Evolutionary conservation across 345 rosid species (phyloP), one percentile per base, ranked within the genome.

Genomic region (Populus alba): DNA sequence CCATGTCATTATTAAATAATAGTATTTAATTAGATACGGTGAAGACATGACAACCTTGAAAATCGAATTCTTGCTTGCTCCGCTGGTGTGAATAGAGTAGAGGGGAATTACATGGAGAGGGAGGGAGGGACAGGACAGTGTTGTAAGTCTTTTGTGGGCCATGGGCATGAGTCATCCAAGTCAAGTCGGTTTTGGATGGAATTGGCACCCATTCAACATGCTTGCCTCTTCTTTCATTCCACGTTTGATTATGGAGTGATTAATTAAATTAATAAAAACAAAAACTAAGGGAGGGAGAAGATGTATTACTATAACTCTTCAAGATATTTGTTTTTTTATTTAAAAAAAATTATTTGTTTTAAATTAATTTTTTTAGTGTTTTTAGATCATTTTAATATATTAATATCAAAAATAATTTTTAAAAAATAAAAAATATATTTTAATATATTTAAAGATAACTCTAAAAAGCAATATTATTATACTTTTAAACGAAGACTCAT

Each of bases 391-490:
- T 37, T 37, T 37, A 1, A 37, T 37, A 7, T 37, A 7, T 7
- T 37, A 7, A 37, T 6, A 1, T 37, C 0, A 37, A 35, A 37
- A 33, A 33, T 33, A 33, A 33, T 4, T 33, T 33, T 4, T 0
- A 4, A 33, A 33, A 33, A 33, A 33, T 27, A 27, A 0, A 27
- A 27, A 27, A 27, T 27, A 31, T 3, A 31, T 31, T 33, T 33
- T 33, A 33, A 33, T 33, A 3, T 33, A 33, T 33, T 33, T 3
- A 33, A 3, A 31, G 3, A 33, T 3, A 0, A 3, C 5, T 4
- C 4, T 3, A 33, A 33, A 33, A 33, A 33, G 0, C 3, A 3
- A 3, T 0, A 0, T 3, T 33, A 33, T 4, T 3, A 0, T 0
- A 3, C 0, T 33, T 0, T 33, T 33, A 3, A 33, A 33, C 4